phyloP scores from a whole-genome alignment of 257 asterid genomes.

The Petunia secreta region DNA sequence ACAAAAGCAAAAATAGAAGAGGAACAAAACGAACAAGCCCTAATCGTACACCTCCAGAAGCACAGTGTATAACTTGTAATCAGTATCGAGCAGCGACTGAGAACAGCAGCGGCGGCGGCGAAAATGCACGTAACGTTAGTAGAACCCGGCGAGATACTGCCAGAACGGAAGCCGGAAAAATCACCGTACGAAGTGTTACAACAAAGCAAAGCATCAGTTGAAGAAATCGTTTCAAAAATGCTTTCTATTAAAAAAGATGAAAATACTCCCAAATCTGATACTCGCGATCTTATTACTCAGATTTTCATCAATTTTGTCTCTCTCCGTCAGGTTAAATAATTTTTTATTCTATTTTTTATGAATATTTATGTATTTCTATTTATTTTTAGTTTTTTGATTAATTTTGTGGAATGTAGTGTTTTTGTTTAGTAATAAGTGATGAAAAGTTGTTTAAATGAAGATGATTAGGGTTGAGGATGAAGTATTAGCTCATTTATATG shows the following conservation, averaged over 20 bases:
- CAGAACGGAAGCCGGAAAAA: constrained; percentile 83
- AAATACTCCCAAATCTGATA: constrained; percentile 59
- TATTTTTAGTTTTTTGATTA: not conserved
- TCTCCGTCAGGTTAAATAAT: constrained; percentile 76
- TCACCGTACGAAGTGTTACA: constrained; percentile 67
- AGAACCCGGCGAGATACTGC: constrained; percentile 89
- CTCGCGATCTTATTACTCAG: constrained; percentile 76
- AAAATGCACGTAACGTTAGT: constrained; percentile 67
- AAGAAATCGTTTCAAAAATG: constrained; percentile 77
- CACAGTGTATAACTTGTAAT: not conserved
- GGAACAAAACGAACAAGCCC: constrained; percentile 8
- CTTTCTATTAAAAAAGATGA: constrained; percentile 61
- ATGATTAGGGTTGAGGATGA: not conserved
- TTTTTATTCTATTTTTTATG: not conserved
- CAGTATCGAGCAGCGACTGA: not conserved
- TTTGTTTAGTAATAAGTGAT: not conserved
- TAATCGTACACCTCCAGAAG: constrained; percentile 15
- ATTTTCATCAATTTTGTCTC: constrained; percentile 78
- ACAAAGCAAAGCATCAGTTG: constrained; percentile 67
- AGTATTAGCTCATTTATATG: not conserved
- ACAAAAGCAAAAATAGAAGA: not conserved
- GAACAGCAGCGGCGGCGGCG: not conserved
- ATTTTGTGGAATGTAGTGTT: constrained; percentile 4
- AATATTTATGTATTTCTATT: not conserved
- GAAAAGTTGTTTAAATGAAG: not conserved